Evolutionary conservation across 768 basidiomycete genomes (phyloP), one percentile per base, ranked within the genome.

Genomic region (Rhizopogon salebrosus): DNA sequence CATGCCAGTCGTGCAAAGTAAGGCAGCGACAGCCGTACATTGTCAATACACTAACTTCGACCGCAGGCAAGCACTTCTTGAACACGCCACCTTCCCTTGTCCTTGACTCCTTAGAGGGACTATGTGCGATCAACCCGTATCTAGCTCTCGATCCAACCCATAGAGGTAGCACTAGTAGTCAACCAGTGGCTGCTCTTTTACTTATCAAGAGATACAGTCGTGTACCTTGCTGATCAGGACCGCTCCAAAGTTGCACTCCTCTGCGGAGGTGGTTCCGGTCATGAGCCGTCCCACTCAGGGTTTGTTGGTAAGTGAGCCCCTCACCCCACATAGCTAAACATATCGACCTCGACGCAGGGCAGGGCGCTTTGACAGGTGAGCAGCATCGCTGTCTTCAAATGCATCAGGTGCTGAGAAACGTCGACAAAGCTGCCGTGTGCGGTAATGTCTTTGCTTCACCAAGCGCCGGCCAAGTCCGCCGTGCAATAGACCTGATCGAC

Each of bases 371-470:
- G 38, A 83, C 83, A 35, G 88, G 87, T 85, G 65, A 24, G 49
- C 39, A 16, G 23, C 34, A 48, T 41, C 8, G 20, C 7, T 23
- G 1, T 13, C 31, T 34, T 16, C 23, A n/a, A n/a, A n/a, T n/a
- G n/a, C n/a, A 34, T 34, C 5, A 9, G 6, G 23, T 22, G 0
- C 26, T 57, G 23, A 61, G 41, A 34, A 16, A 34, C 18, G 29
- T 48, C 29, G 8, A n/a, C 8, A 23, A 60, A 77, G 83, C 84
- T 34, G 91, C 93, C 29, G 88, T 95, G 7, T 91, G 86, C 58
- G 95, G 95, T 7, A 89, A 81, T 60, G 75, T 97, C 36, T 98
- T 97, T 64, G 93, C 95, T 2, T 91, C 89, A 16, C 95, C 95
- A 1, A 95, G 85, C 60, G 81, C 92, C 4, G 79, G 79, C 48